Percentiles rank a stretch among this genome's conserved stretches.
Conservation (phyloP, 495 filamentous ascomycete genomes). For the Thozetella sp. region DNA sequence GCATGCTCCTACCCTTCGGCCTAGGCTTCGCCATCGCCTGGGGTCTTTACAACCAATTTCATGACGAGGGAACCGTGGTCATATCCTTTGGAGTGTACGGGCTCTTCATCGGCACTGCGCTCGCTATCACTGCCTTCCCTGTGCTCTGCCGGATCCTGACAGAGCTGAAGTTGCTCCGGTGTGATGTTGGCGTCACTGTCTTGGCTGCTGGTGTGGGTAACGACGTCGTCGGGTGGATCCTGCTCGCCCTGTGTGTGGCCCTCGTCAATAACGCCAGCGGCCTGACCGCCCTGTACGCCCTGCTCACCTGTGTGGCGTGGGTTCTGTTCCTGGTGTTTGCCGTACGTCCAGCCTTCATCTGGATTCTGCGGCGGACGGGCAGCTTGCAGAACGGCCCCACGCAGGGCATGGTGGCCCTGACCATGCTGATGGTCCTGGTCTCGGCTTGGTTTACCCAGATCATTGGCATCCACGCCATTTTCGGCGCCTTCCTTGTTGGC, state of each 20-base stretch:
- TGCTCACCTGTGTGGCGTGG: constrained; percentile 77
- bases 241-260: constrained; percentile 92
- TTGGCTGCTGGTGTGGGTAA: constrained; percentile 95
- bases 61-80: constrained; percentile 60
- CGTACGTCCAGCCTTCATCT: constrained; percentile 78
- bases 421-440: constrained; percentile 73
- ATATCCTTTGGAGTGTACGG: constrained; percentile 83
- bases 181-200: constrained; percentile 86
- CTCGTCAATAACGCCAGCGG: constrained; percentile 88
- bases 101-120: constrained; percentile 92
- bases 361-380: constrained; percentile 70
- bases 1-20: constrained; percentile 82
- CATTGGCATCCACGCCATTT: constrained; percentile 87
- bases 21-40: constrained; percentile 76
- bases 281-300: constrained; percentile 82
- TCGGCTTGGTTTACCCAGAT: constrained; percentile 93
- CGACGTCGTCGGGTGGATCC: constrained; percentile 88
- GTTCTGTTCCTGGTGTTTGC: constrained; percentile 74
- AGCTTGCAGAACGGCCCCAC: constrained; percentile 89
- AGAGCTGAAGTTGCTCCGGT: constrained; percentile 85
- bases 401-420: constrained; percentile 82
- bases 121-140: constrained; percentile 96
- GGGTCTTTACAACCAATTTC: constrained; percentile 83
- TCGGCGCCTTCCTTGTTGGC: constrained; percentile 85
- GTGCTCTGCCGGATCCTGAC: constrained; percentile 94